Evolutionary conservation across 1,139 yeast species (phyloP).

Genomic region (Schizosaccharomyces versatilis): DNA sequence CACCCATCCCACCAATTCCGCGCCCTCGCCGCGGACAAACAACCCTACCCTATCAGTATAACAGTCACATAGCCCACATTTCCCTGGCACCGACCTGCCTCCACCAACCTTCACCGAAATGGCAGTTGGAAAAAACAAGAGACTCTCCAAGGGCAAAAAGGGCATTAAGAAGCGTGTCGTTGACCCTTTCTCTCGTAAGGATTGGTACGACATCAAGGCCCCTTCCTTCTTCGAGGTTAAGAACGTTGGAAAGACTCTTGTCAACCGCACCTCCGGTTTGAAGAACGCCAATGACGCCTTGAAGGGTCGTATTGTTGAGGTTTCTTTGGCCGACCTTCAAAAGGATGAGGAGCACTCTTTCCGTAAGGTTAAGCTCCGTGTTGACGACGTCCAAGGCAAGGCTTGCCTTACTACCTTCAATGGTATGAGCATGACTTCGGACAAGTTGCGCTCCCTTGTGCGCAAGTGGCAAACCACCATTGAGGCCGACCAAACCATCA

Average conservation of each 20-base stretch:
- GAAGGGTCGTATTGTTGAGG: slow-evolving; percentile 78
- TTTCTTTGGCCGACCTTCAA: slow-evolving; percentile 72
- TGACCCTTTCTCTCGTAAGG: slow-evolving; percentile 89
- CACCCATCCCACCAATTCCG: no score
- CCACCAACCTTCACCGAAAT: slow-evolving; percentile 15
- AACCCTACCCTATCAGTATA: neutral
- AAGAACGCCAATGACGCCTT: slow-evolving; percentile 80
- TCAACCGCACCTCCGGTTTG: slow-evolving; percentile 84
- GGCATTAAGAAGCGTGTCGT: slow-evolving; percentile 89
- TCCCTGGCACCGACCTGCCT: neutral
- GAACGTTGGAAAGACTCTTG: slow-evolving; percentile 82
- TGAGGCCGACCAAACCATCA: slow-evolving; percentile 77
- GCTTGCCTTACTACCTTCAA: slow-evolving; percentile 86
- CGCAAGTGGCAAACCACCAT: slow-evolving; percentile 88
- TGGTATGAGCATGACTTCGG: slow-evolving; percentile 80
- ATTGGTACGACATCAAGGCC: slow-evolving; percentile 82
- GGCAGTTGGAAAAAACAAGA: slow-evolving; percentile 96
- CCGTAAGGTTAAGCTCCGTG: slow-evolving; percentile 76
- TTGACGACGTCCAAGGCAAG: slow-evolving; percentile 84
- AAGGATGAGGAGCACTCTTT: slow-evolving; percentile 82
- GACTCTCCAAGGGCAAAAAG: slow-evolving; percentile 89
- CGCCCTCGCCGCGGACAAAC: neutral
- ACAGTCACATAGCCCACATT: slow-evolving; percentile 1
- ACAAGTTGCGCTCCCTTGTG: slow-evolving; percentile 72
- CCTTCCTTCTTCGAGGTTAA: slow-evolving; percentile 88